These are phyloP conservation scores for Agarophyton chilense DNA, from an alignment of 23 red algal genomes.

Conservation along the genomic window DNA sequence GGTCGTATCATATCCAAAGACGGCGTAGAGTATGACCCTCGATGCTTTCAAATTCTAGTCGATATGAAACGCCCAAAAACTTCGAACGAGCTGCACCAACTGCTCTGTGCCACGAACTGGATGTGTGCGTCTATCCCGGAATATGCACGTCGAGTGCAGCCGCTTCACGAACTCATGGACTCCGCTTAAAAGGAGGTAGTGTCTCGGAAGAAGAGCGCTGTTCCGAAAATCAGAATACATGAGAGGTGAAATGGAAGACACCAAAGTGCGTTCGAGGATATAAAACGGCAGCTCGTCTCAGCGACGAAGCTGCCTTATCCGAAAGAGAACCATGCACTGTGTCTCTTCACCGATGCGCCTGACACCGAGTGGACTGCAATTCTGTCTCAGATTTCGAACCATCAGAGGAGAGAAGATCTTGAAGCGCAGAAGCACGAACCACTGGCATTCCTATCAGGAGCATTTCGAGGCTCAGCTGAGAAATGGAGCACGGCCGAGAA, in stretches of 20 bases:
- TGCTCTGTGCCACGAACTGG: no score
- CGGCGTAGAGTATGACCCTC: neutral
- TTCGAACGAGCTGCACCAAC: slow-evolving; percentile 14
- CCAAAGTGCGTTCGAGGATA: neutral
- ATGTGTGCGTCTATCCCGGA: slow-evolving; percentile 28
- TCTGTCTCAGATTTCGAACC: slow-evolving; percentile 20
- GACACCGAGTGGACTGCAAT: slow-evolving; percentile 29
- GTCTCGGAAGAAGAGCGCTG: neutral
- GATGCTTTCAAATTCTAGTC: neutral
- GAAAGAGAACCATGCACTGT: slow-evolving; percentile 4
- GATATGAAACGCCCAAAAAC: neutral
- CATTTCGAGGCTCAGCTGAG: neutral
- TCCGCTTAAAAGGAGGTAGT: neutral
- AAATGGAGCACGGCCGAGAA: slow-evolving; percentile 14
- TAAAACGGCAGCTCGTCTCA: slow-evolving; percentile 6
- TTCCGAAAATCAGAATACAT: neutral
- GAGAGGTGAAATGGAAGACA: neutral
- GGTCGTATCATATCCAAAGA: slow-evolving; percentile 24
- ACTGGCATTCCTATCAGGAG: slow-evolving; percentile 7
- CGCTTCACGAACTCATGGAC: slow-evolving; percentile 23
- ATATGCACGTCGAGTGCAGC: neutral
- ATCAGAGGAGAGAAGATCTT: neutral
- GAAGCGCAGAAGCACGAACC: slow-evolving; percentile 35
- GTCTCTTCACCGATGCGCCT: slow-evolving; percentile 36
- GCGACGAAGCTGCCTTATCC: slow-evolving; percentile 10